Evolutionary conservation across 345 rosid species (phyloP).

Genomic region (Syzygium oleosum): DNA sequence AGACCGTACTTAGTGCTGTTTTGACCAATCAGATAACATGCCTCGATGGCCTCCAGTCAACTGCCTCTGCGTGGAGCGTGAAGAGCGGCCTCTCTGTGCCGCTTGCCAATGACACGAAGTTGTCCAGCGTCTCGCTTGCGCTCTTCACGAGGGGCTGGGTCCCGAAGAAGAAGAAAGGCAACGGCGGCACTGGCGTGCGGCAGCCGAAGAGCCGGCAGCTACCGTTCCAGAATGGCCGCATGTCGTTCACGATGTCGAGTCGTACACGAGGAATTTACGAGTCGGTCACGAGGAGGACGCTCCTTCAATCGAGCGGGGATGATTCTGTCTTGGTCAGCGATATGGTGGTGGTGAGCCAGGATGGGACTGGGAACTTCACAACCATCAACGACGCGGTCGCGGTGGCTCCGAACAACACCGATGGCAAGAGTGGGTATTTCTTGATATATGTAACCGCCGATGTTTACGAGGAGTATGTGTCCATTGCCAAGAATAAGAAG

Average conservation of each 20-base stretch:
- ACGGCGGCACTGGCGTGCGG: not conserved
- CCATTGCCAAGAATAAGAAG: constrained; percentile 56
- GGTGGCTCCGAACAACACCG: constrained; percentile 66
- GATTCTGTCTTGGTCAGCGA: constrained; percentile 31
- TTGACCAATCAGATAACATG: constrained; percentile 80
- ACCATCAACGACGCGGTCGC: constrained; percentile 61
- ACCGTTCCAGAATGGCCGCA: constrained; percentile 23
- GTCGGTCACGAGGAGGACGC: constrained; percentile 45
- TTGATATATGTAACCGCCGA: constrained; percentile 65
- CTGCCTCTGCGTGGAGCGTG: constrained; percentile 45
- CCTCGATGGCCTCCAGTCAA: constrained; percentile 42
- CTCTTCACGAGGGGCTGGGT: constrained; percentile 70
- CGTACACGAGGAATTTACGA: constrained; percentile 40
- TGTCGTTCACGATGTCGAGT: constrained; percentile 51
- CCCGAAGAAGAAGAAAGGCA: constrained; percentile 32
- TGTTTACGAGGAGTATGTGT: constrained; percentile 65
- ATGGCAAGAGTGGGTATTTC: constrained; percentile 52
- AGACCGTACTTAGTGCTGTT: constrained; percentile 64
- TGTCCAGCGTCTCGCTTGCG: constrained; percentile 67
- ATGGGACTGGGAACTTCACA: constrained; percentile 72
- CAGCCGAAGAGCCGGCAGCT: not conserved
- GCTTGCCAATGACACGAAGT: constrained; percentile 59
- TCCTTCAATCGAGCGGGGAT: constrained; percentile 24
- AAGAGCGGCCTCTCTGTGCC: constrained; percentile 43
- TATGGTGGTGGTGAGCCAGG: constrained; percentile 54